Base-by-base conservation (phyloP, 176 grass and related monocot genomes). In the Oryza brachyantha region DNA sequence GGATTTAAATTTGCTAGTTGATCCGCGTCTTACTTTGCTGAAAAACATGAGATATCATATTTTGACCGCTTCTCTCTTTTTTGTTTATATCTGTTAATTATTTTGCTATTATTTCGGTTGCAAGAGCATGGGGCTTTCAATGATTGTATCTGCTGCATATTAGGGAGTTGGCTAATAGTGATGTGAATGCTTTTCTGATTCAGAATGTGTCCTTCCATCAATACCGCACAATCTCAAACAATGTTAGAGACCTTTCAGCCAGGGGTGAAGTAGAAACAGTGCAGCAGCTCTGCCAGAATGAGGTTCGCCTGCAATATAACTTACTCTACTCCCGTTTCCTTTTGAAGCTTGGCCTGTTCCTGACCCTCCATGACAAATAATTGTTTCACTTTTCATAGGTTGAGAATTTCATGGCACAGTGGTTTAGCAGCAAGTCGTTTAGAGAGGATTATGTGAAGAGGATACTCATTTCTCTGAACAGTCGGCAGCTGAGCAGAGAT, bases 371-470 rank as follows among this genome's bases (percentile, higher is more conserved):
- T n/a, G n/a, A n/a, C n/a, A n/a, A n/a, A n/a, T n/a, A n/a, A n/a
- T n/a, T 66, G 64, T 39, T 83, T 55, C 41, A 17, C 45, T 70
- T 38, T 84, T 46, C n/a, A 68, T 70, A 99, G 92, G 86, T 85
- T 32, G 92, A 93, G 45, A 93, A 89, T 43, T 89, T 99, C 75
- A 87, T 99, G 90, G 77, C 80, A 58, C 50, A 99, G 67, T 99
- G 92, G 92, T 86, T 79, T 31, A 46, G 70, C 61, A 87, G 85
- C 43, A 95, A 95, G 64, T 37, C 74, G 75, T 99, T 99, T 38
- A 90, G 90, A 72, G 96, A 89, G 79, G 96, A 99, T 79, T 99
- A 91, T 29, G 92, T 95, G 86, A 99, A 88, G 83, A 90, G 96
- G 14, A 87, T 89, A 28, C 87, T 99, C 13, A 14, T 85, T 55